Evolutionary conservation across 1,284 basidiomycete species (phyloP), one percentile per base, ranked within the genome.

Genomic region (Ustilago shanxiensis): DNA sequence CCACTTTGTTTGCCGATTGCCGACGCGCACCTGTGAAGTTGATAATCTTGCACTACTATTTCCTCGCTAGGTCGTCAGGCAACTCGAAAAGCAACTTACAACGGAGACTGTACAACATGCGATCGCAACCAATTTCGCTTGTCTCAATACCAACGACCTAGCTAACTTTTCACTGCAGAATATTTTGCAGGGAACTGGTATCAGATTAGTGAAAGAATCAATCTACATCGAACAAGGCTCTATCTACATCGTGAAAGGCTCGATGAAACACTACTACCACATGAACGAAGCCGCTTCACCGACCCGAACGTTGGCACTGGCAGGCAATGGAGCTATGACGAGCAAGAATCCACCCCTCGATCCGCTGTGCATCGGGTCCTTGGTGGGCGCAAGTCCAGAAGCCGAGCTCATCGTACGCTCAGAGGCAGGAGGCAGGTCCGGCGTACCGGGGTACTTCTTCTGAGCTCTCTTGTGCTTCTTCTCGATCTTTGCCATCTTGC

Each of bases 401-500:
- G 60, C 10, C 18, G 60, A 26, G 35, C 50, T 18, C 29, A 28
- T 26, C 2, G 26, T n/a, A 14, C 14, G 29, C 20, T 35, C 24
- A 18, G n/a, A 37, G 44, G 37, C 26, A 22, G 59, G 28, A n/a
- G 35, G 37, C 24, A 45, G n/a, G 28, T 45, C 24, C 11, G 54
- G 18, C 54, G 31, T 31, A 22, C 26, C 41, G 10, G 52, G 51
- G 26, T 68, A 26, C 31, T 53, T 68, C 18, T 66, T 47, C 54
- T 58, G 59, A 8, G 33, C 29, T 7, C 50, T 39, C 50, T 57
- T 31, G 47, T 20, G 44, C 39, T 73, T 74, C 22, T 50, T 50
- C 41, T 64, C 61, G 47, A 58, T 62, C 61, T 57, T 61, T 5
- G 22, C 47, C 56, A 59, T 52, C 52, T 49, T 62, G 8, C 35